Evolutionary conservation across 2,329 filamentous ascomycete genomes (phyloP).

Genomic region (Fusarium siculi): DNA sequence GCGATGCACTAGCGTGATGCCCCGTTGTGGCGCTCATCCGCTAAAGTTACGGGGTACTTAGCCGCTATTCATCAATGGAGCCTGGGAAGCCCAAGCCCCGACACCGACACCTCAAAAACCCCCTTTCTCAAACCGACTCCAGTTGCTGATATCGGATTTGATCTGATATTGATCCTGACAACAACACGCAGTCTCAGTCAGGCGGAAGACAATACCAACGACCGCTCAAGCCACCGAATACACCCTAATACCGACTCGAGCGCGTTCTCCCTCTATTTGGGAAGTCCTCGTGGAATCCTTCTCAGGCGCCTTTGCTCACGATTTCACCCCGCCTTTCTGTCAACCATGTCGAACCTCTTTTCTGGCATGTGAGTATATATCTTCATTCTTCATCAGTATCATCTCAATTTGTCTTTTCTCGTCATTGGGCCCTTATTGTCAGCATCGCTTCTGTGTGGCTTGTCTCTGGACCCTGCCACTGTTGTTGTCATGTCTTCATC

Average conservation of each 20-base stretch:
- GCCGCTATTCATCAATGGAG: conserved; percentile 29
- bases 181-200: conserved; percentile 10
- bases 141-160: conserved; percentile 28
- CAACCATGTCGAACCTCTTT: conserved; percentile 69
- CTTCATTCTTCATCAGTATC: conserved; percentile 3
- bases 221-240: neutral
- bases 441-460: neutral
- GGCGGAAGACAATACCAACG: neutral
- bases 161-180: conserved; percentile 36
- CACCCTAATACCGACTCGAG: neutral
- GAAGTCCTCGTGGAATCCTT: conserved; percentile 31
- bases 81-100: conserved; percentile 24
- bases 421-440: neutral
- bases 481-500: neutral
- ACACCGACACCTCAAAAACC: conserved; percentile 44
- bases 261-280: conserved; percentile 4
- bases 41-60: conserved; percentile 41
- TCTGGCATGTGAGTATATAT: conserved; percentile 67
- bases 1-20: conserved; percentile 23
- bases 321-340: conserved; percentile 42
- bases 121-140: conserved; percentile 42
- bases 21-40: conserved; percentile 30
- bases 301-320: conserved; percentile 35
- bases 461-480: neutral
- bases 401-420: neutral